These are phyloP conservation scores for Nannizziopsis arthrosporioides DNA, from an alignment of 2,329 filamentous ascomycete genomes.

Conservation along the genomic window DNA sequence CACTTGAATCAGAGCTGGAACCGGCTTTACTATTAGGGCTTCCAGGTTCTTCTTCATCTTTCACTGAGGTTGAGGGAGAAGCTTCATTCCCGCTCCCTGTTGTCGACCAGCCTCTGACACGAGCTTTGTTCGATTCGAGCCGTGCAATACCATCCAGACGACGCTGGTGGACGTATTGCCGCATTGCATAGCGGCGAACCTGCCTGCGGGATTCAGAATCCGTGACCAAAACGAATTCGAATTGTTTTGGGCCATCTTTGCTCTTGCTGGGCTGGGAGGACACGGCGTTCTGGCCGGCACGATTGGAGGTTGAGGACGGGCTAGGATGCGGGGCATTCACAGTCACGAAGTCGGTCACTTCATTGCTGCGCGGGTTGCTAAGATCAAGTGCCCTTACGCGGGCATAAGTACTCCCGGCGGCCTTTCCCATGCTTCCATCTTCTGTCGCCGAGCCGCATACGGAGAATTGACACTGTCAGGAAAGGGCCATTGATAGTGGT, in stretches of 20 bases:
- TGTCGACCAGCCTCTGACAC: slow-evolving; percentile 20
- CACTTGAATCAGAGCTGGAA: not conserved
- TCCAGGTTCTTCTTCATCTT: slow-evolving; percentile 1
- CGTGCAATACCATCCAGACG: slow-evolving; percentile 25
- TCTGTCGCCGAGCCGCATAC: not conserved
- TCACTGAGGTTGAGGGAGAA: not conserved
- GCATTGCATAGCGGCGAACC: slow-evolving; percentile 28
- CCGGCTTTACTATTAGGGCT: not conserved
- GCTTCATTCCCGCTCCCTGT: not conserved
- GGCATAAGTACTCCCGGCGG: slow-evolving; percentile 6
- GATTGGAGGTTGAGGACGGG: not conserved
- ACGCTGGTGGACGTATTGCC: slow-evolving; percentile 26
- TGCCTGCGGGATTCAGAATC: slow-evolving; percentile 25
- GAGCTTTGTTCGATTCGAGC: slow-evolving; percentile 22
- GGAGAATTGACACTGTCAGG: slow-evolving; percentile 1
- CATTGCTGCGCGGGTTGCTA: not conserved
- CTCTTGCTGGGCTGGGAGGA: slow-evolving; percentile 1
- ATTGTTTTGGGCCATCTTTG: slow-evolving; percentile 19
- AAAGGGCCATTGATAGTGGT: not conserved
- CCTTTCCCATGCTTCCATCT: slow-evolving; percentile 21
- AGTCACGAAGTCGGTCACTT: not conserved
- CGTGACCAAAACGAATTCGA: slow-evolving; percentile 26
- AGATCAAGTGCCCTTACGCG: not conserved
- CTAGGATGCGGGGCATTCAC: not conserved
- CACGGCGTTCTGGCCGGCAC: not conserved